Evolutionary conservation across 2,329 filamentous ascomycete species (phyloP).

Genomic region (Diaporthe helianthi): DNA sequence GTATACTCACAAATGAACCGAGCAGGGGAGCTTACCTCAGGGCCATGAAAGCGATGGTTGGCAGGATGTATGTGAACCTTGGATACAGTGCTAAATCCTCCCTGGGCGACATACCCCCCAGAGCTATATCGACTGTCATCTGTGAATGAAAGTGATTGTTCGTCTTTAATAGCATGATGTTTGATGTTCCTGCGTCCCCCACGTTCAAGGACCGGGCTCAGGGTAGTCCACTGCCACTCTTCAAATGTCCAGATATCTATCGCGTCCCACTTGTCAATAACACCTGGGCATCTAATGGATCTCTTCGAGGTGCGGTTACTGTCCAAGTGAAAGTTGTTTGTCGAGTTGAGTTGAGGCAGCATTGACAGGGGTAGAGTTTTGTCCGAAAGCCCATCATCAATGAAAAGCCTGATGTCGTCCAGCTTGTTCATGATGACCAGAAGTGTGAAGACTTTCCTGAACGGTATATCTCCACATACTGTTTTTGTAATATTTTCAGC

Average conservation of each 20-base stretch:
- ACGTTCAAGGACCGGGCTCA: slow-evolving; percentile 31
- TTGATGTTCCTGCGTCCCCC: slow-evolving; percentile 20
- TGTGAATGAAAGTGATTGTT: slow-evolving; percentile 25
- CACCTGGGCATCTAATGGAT: neutral
- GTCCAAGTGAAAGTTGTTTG: neutral
- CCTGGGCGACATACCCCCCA: neutral
- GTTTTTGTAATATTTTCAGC: neutral
- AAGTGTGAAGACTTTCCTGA: slow-evolving; percentile 33
- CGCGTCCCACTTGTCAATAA: slow-evolving; percentile 17
- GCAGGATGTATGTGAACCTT: slow-evolving; percentile 34
- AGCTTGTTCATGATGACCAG: slow-evolving; percentile 22
- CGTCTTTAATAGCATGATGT: slow-evolving; percentile 15
- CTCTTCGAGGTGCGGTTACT: neutral
- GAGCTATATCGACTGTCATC: neutral
- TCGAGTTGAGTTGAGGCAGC: neutral
- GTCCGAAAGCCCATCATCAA: slow-evolving; percentile 27
- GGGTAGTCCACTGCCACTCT: slow-evolving; percentile 34
- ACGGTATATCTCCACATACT: neutral
- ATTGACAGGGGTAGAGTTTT: slow-evolving; percentile 17
- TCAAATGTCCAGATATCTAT: slow-evolving; percentile 29
- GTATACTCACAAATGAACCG: neutral
- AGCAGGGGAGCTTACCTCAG: neutral
- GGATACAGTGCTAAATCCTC: slow-evolving; percentile 31
- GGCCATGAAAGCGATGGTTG: slow-evolving; percentile 33
- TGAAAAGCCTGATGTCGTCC: slow-evolving; percentile 17